phyloP scores from a whole-genome alignment of 2,329 filamentous ascomycete species.

The Epichloe uncinata region DNA sequence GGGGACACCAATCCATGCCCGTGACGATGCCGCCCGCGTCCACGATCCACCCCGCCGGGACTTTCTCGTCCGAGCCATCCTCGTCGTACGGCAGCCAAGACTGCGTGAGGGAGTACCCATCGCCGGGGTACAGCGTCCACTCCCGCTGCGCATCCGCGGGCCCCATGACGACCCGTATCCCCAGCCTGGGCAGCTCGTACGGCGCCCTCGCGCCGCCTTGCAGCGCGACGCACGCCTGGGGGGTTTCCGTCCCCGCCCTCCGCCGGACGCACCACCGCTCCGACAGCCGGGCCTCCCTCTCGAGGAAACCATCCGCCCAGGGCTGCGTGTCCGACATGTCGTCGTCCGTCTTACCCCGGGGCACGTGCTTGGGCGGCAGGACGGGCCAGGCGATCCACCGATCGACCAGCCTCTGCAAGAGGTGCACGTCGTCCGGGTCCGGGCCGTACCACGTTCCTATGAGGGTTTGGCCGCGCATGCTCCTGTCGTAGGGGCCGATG shows the following conservation, averaged over 20 bases:
- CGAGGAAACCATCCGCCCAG: constrained; percentile 25
- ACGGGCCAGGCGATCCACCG: constrained; percentile 29
- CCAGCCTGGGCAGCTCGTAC: constrained; percentile 15
- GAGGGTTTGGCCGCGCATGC: constrained; percentile 19
- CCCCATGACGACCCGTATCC: constrained; percentile 22
- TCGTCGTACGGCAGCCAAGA: constrained; percentile 17
- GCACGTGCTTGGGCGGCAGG: constrained; percentile 23
- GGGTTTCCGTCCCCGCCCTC: constrained; percentile 8
- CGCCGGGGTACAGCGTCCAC: constrained; percentile 15
- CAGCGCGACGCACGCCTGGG: constrained; percentile 4
- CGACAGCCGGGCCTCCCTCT: constrained; percentile 20
- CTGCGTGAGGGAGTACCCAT: constrained; percentile 14
- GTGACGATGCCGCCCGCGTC: constrained; percentile 40
- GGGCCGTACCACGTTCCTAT: constrained; percentile 31
- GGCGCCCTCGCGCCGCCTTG: constrained; percentile 14
- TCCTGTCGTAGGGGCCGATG: constrained; percentile 22
- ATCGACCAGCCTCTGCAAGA: constrained; percentile 24
- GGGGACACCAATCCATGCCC: constrained; percentile 39
- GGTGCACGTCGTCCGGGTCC: constrained; percentile 19
- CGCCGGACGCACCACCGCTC: constrained; percentile 17
- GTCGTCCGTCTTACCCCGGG: constrained; percentile 13
- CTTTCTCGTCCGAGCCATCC: constrained; percentile 12
- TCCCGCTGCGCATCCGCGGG: constrained; percentile 19
- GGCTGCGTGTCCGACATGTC: constrained; percentile 21
- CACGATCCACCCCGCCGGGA: constrained; percentile 35